Conservation (phyloP, 768 basidiomycete genomes). For the Holtermannia corniformis region DNA sequence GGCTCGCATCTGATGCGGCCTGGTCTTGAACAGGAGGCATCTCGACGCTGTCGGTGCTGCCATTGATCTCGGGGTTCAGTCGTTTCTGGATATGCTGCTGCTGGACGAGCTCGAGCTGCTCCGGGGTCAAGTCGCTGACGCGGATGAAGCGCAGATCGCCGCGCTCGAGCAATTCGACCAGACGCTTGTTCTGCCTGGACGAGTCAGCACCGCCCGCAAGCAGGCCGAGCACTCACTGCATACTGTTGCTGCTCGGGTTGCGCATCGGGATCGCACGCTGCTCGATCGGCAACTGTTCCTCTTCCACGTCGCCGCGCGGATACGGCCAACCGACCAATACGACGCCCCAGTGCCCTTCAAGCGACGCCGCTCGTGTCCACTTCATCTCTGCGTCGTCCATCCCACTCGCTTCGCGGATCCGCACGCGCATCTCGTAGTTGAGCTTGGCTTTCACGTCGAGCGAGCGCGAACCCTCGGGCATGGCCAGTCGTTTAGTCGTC, state of each 20-base stretch:
- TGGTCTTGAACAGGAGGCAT: too few relatives aligned
- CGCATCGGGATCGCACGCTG: constrained; percentile 6
- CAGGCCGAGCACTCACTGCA: constrained; percentile 1
- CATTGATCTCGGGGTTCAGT: neutral
- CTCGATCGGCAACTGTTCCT: neutral
- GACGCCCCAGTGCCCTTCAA: constrained; percentile 10
- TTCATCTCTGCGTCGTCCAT: constrained; percentile 18
- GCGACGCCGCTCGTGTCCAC: constrained; percentile 13
- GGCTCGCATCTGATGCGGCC: neutral
- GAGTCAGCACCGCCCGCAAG: neutral
- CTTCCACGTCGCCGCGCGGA: neutral
- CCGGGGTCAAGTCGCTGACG: neutral
- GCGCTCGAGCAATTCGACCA: constrained; percentile 6
- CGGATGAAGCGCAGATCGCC: constrained; percentile 6
- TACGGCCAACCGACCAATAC: constrained; percentile 15
- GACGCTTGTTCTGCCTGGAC: constrained; percentile 10
- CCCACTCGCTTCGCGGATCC: constrained; percentile 7
- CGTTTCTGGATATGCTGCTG: neutral
- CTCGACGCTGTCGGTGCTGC: too few relatives aligned
- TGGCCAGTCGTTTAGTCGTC: constrained; percentile 11
- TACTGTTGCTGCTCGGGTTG: constrained; percentile 13
- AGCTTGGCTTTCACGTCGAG: constrained; percentile 14
- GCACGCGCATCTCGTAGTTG: constrained; percentile 11
- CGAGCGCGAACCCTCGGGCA: constrained; percentile 6
- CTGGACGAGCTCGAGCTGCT: neutral